A percentile compares a stretch with the other conserved stretches of the same genome.
Evolutionary conservation across 2,329 filamentous ascomycete genomes (phyloP).

Genomic region (Aspergillus unguis): DNA sequence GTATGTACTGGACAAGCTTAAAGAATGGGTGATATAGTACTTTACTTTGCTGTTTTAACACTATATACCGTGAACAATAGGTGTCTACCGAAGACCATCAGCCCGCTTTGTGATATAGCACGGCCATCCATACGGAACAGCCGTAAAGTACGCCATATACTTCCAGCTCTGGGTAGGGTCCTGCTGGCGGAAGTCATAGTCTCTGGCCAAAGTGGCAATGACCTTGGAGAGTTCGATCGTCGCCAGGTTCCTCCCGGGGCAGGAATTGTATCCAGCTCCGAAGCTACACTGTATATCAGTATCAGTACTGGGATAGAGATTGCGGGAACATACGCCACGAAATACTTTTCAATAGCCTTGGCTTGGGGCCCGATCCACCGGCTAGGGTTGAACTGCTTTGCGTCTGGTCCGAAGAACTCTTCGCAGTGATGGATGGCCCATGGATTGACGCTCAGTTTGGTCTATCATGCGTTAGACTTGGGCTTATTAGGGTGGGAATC

Average conservation of each 20-base stretch:
- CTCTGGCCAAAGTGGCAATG: background rate
- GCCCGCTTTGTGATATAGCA: background rate
- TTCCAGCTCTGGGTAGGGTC: background rate
- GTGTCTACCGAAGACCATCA: background rate
- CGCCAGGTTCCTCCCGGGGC: background rate
- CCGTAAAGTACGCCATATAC: slow-evolving; percentile 3
- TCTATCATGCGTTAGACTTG: background rate
- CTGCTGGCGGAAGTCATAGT: background rate
- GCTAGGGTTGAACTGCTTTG: background rate
- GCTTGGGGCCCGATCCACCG: background rate
- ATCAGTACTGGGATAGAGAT: background rate
- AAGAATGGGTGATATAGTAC: too few relatives aligned
- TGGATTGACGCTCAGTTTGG: background rate
- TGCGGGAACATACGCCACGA: background rate
- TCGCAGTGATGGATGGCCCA: background rate
- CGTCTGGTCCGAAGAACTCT: background rate
- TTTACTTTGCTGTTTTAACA: too few relatives aligned
- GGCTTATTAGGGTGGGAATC: background rate
- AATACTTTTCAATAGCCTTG: background rate
- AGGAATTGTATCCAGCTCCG: background rate
- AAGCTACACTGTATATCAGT: background rate
- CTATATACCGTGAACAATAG: too few relatives aligned
- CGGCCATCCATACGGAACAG: background rate
- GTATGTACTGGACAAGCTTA: too few relatives aligned
- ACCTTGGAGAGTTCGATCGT: background rate